Evolutionary conservation across 441 rosid species (phyloP), one percentile per base, ranked within the genome.

Genomic region (Pelargonium myrrhifolium): DNA sequence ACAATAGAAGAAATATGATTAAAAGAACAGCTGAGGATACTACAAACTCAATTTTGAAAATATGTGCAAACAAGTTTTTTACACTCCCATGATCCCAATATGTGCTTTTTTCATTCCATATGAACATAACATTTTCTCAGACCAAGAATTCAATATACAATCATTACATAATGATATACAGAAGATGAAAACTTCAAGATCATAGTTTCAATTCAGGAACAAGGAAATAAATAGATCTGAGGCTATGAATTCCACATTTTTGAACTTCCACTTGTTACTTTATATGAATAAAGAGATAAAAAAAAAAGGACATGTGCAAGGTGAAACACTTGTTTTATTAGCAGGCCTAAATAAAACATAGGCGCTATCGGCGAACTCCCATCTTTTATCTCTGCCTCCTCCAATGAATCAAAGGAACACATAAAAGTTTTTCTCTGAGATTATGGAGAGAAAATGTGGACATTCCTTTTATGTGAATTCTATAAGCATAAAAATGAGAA

Each of bases 291-390:
- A 39, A 39, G 43, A 4, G 43, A 0, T 39, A 7, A 39, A 0
- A 4, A 17, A 45, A 45, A 15, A 43, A 53, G 2, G n/a, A 12
- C 35, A 12, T n/a, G 58, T 69, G 68, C 65, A 17, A 5, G 71
- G 74, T 31, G 61, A 76, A 78, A 68, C 69, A 80, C 78, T 49
- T 31, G 37, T 31, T 31, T 31, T 31, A 77, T 67, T 28, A 71
- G 35, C 79, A 77, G 72, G 70, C 74, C 64, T 64, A 53, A 47
- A 14, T 21, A 43, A 51, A 9, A 18, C 10, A 71, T 69, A 72
- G 72, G 71, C 31, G 70, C 47, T n/a, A 74, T 78, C 82, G 63
- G 77, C 74, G 14, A 76, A 70, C 77, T 72, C 72, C 74, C 73
- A 39, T 53, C 42, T 63, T 75, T 45, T 18, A 24, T 79, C 63